Percentiles rank a stretch among this genome's conserved stretches.
phyloP scores from a whole-genome alignment of 495 filamentous ascomycete species.

The Glutinoglossum americanum region DNA sequence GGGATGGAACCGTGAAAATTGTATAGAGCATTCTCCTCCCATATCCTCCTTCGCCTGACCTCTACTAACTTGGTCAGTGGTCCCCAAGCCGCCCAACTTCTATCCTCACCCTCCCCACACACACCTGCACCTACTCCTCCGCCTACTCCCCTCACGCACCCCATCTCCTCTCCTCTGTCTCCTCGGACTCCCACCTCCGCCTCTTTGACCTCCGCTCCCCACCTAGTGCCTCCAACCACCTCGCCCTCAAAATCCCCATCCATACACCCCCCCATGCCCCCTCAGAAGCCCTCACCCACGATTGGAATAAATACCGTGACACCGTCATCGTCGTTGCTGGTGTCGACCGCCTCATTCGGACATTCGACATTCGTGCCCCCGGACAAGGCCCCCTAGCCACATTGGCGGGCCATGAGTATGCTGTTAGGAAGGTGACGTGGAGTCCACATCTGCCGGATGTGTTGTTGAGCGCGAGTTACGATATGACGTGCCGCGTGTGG shows the following conservation, averaged over 20 bases:
- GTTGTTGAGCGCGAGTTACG: slow-evolving; percentile 74
- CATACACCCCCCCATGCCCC: slow-evolving; percentile 41
- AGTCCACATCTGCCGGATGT: slow-evolving; percentile 76
- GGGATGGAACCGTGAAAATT: slow-evolving; percentile 87
- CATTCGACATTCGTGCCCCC: slow-evolving; percentile 67
- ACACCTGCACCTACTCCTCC: slow-evolving; percentile 77
- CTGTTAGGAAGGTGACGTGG: slow-evolving; percentile 68
- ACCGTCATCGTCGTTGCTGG: slow-evolving; percentile 67
- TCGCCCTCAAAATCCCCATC: slow-evolving; percentile 53
- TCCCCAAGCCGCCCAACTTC: slow-evolving; percentile 41
- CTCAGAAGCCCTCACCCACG: slow-evolving; percentile 72
- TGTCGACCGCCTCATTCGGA: slow-evolving; percentile 71
- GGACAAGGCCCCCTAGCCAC: slow-evolving; percentile 44
- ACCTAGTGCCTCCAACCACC: slow-evolving; percentile 59
- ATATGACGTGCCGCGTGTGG: slow-evolving; percentile 94
- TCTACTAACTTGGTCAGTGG: slow-evolving; percentile 31
- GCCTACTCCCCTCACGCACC: slow-evolving; percentile 63
- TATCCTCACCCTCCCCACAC: slow-evolving; percentile 64
- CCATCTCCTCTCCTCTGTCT: slow-evolving; percentile 57
- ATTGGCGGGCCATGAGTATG: slow-evolving; percentile 71
- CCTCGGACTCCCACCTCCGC: slow-evolving; percentile 65
- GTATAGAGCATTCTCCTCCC: slow-evolving; percentile 17
- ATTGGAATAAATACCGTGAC: slow-evolving; percentile 95
- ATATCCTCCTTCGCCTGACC: not conserved
- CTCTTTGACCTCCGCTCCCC: slow-evolving; percentile 81